Evolutionary conservation across 305 asterid genomes (phyloP).

Genomic region (Solanum chacoense): DNA sequence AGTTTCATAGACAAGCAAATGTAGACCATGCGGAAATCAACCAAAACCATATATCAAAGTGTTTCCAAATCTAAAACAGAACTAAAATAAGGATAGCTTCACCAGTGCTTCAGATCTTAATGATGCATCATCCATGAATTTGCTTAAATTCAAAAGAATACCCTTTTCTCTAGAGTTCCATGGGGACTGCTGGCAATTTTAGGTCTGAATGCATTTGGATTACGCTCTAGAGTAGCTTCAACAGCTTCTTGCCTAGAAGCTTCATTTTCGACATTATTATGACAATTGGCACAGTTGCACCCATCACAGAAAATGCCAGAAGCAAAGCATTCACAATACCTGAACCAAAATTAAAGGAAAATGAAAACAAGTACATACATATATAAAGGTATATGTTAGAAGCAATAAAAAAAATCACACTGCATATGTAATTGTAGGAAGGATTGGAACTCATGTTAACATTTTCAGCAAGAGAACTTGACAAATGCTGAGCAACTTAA

Average conservation of each 20-base stretch:
- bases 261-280: constrained; percentile 75
- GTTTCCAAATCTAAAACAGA: not conserved
- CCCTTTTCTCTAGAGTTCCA: constrained; percentile 72
- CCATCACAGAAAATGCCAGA: constrained; percentile 89
- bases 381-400: not conserved
- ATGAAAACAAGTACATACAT: not conserved
- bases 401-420: not conserved
- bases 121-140: not conserved
- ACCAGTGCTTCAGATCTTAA: not conserved
- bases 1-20: not conserved
- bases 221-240: constrained; percentile 85
- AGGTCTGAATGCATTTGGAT: constrained; percentile 95
- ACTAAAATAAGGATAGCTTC: not conserved
- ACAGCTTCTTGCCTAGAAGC: constrained; percentile 86
- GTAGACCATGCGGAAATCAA: not conserved
- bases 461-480: not conserved
- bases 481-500: not conserved
- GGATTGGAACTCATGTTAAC: not conserved
- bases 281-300: constrained; percentile 86
- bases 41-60: not conserved
- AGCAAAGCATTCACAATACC: constrained; percentile 97
- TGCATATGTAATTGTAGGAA: not conserved
- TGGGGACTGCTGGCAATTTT: constrained; percentile 93
- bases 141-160: constrained; percentile 18
- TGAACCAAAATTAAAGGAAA: constrained; percentile 22